Evolutionary conservation across 148 eudicot genomes (phyloP), one percentile per base, ranked within the genome.

Genomic region (Rhododendron ovatum): DNA sequence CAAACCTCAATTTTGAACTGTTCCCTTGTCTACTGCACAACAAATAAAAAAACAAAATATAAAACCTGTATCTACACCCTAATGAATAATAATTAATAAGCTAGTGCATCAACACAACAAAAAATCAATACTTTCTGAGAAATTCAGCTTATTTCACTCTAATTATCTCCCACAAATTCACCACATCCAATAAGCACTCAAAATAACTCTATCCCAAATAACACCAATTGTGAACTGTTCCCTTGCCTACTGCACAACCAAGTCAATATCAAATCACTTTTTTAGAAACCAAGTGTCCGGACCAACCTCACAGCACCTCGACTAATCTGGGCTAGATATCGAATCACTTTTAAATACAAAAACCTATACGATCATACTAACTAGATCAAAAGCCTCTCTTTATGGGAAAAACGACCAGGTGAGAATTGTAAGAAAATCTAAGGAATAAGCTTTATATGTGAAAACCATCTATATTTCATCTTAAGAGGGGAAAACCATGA

Each of bases 401-500:
- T 37, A 75, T 61, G 7, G 74, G 33, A 71, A 71, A 71, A 71
- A 28, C 76, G 50, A 39, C 81, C 87, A 71, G 77, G 57, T 13
- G 30, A 82, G 73, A 45, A 35, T 41, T 78, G 61, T 0, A 84
- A 78, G 71, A 43, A 89, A 86, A 82, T 39, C 22, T 28, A 53
- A 17, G 48, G 63, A 85, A 79, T 14, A 43, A 84, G 81, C 76
- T 41, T 39, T 35, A 82, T 39, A 82, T 51, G 71, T 81, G 78
- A 85, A 86, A 83, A 84, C 82, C 87, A 82, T 59, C 33, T 80
- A 78, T 71, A 30, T 45, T 75, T 88, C 61, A 73, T 82, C 86
- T 85, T 84, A 89, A 84, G 86, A 88, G 18, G 57, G 41, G 82
- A 85, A 84, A 88, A 35, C 37, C 83, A 86, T 86, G 80, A 80